Conservation (phyloP, 1,284 basidiomycete species). For the Melampsora larici-populina region DNA sequence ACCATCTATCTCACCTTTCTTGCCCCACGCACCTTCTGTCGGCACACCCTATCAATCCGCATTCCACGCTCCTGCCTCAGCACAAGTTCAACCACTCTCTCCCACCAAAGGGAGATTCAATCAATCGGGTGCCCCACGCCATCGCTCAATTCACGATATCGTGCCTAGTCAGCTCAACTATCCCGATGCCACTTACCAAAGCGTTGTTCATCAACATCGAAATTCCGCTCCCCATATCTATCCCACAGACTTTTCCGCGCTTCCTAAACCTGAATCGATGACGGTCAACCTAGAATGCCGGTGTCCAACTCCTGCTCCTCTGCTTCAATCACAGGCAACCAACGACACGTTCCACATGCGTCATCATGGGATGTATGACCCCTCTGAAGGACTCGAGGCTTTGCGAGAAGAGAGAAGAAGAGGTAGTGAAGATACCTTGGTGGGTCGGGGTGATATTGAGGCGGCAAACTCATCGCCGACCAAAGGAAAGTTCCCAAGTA, state of each 20-base stretch:
- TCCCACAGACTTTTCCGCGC: neutral
- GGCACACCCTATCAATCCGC: neutral
- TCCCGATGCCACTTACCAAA: constrained; percentile 1
- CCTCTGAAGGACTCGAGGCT: constrained; percentile 10
- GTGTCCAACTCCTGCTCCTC: neutral
- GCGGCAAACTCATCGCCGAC: constrained; percentile 1
- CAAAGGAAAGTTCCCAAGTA: neutral
- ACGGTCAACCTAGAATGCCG: neutral
- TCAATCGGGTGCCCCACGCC: neutral
- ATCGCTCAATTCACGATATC: constrained; percentile 6
- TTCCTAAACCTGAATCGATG: neutral
- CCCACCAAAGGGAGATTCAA: neutral
- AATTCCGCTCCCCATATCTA: neutral
- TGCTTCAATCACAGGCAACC: neutral
- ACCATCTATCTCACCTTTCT: neutral
- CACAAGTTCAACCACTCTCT: neutral
- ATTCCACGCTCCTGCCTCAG: neutral
- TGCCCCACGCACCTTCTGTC: neutral
- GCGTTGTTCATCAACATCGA: constrained; percentile 7
- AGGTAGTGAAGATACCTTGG: neutral
- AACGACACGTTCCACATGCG: neutral
- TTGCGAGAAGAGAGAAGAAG: constrained; percentile 16
- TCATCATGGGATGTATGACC: constrained; percentile 25
- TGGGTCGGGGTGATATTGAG: constrained; percentile 15
- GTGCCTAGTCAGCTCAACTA: neutral